These are phyloP conservation scores for Pochonia chlamydosporia DNA, from an alignment of 2,329 filamentous ascomycete genomes.

Conservation along the genomic window DNA sequence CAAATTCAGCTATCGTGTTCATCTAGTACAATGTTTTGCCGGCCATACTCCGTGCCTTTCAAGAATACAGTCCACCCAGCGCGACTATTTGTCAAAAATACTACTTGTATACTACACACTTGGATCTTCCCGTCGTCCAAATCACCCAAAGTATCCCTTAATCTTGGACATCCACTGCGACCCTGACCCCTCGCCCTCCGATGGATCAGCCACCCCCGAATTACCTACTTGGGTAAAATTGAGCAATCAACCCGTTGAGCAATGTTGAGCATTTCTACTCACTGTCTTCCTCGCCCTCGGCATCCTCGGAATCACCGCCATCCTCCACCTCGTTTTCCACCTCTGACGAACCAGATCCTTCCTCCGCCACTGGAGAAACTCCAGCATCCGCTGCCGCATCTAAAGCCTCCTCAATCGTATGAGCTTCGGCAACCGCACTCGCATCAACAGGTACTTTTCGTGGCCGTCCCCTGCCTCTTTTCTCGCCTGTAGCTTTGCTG, in stretches of 20 bases:
- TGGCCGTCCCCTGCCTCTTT: constrained; percentile 6
- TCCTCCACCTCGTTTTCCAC: constrained; percentile 20
- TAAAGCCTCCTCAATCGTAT: background rate
- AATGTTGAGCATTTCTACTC: constrained; percentile 8
- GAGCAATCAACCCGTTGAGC: background rate
- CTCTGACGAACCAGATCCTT: constrained; percentile 5
- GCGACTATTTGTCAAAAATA: background rate
- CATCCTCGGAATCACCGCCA: constrained; percentile 12
- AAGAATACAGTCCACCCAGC: no score
- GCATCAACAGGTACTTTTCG: constrained; percentile 2
- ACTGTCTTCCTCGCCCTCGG: constrained; percentile 14
- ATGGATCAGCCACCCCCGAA: background rate
- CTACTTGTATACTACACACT: background rate
- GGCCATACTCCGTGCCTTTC: no score
- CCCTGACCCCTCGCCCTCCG: background rate
- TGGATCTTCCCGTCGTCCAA: background rate
- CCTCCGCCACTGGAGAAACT: background rate
- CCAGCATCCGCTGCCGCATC: background rate
- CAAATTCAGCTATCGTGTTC: no score
- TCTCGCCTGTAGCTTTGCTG: background rate
- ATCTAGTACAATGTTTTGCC: no score
- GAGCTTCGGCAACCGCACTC: background rate
- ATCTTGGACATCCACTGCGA: background rate
- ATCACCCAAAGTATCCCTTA: background rate
- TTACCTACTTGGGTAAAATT: background rate